Base-by-base conservation (phyloP, 768 basidiomycete species). In the Leucogyrophana mollusca region DNA sequence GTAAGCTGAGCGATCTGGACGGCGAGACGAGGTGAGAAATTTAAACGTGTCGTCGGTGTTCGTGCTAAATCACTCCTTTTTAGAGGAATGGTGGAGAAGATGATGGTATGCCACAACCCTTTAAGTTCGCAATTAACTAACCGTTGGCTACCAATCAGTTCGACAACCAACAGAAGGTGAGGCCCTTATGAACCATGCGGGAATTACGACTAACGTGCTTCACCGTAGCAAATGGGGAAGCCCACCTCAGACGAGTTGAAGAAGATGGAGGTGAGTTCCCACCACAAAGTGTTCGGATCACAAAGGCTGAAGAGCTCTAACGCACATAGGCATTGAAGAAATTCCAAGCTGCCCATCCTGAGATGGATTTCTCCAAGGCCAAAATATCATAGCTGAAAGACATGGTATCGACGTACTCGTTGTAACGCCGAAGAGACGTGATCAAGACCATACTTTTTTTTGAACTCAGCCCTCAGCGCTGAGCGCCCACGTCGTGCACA, bases 71-170 rank as follows among this genome's bases (percentile, higher is more conserved):
- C 8, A 41, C 53, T 45, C 3, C 32, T 32, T 54, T 30, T 2
- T 58, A 90, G 96, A 54, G 93, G 90, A 2, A 89, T 99, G 90
- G 96, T 99, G 3, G 96, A 99, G 69, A 99, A 99, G 75, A 99
- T 99, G 96, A 98, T 99, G 95, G 95, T 95, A 70, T 56, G 87
- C 66, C 18, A 13, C 43, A 14, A 8, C 14, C 9, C 13, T 20
- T 40, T 33, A 17, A 32, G 36, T 9, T 40, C 33, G 6, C 11
- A 43, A 16, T 10, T 39, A 37, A 8, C 27, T 17, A 34, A 64
- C 25, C 3, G 9, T 41, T 17, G 24, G 37, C 34, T 38, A 13
- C 41, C n/a, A 32, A 22, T 56, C 44, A 74, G 72, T 75, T 73
- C 39, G 70, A 72, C 50, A 73, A 72, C 44, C 73, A 74, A 43